Evolutionary conservation across 768 basidiomycete genomes (phyloP).

Genomic region (Suillus fuscotomentosus): DNA sequence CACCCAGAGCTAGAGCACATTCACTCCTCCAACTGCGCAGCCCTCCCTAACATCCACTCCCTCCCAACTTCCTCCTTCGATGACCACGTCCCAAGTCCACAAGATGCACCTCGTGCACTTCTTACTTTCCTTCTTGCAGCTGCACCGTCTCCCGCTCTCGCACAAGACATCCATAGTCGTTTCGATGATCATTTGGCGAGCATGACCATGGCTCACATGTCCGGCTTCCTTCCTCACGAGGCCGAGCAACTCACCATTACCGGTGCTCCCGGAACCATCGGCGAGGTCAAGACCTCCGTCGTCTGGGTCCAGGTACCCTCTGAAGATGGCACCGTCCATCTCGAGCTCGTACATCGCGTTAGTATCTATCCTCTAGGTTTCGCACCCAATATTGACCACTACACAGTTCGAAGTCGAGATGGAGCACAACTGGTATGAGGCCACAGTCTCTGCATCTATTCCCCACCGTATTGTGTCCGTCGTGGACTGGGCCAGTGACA

Average conservation of each 20-base stretch:
- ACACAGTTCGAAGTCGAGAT: slow-evolving; percentile 85
- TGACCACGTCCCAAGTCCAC: slow-evolving; percentile 27
- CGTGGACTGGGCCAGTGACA: slow-evolving; percentile 93
- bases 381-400: slow-evolving; percentile 1
- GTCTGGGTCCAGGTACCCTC: slow-evolving; percentile 82
- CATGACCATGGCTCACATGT: slow-evolving; percentile 44
- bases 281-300: slow-evolving; percentile 76
- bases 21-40: slow-evolving; percentile 56
- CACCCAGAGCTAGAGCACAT: slow-evolving; percentile 40
- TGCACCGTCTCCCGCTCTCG: slow-evolving; percentile 47
- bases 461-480: slow-evolving; percentile 84
- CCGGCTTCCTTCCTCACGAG: slow-evolving; percentile 42
- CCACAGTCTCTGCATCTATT: slow-evolving; percentile 69
- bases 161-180: slow-evolving; percentile 44
- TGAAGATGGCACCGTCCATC: slow-evolving; percentile 51
- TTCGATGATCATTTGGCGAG: slow-evolving; percentile 46
- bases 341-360: slow-evolving; percentile 64
- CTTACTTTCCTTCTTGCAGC: slow-evolving; percentile 80
- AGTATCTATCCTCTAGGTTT: neutral
- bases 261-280: slow-evolving; percentile 74
- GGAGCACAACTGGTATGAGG: slow-evolving; percentile 95
- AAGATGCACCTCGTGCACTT: slow-evolving; percentile 53
- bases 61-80: slow-evolving; percentile 10
- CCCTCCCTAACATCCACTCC: slow-evolving; percentile 39
- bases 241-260: slow-evolving; percentile 37